These are phyloP conservation scores for Myxozyma melibiosi DNA, from an alignment of 805 yeast genomes.

Conservation along the genomic window DNA sequence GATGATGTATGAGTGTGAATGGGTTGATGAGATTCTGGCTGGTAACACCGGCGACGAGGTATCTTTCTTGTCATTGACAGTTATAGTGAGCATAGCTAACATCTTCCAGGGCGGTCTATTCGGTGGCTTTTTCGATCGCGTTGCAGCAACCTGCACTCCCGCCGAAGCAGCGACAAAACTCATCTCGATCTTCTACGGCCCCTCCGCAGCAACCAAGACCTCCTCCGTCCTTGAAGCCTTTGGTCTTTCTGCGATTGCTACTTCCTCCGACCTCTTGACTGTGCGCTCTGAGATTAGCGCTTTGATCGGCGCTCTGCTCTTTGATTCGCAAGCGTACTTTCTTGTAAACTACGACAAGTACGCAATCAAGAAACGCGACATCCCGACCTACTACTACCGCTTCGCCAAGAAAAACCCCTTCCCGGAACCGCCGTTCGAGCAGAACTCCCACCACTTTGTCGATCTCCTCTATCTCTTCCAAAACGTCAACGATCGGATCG, in stretches of 20 bases:
- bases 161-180: no score
- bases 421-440: slow-evolving; percentile 4
- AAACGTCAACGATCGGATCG: slow-evolving; percentile 9
- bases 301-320: slow-evolving; percentile 21
- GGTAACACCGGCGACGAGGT: slow-evolving; percentile 23
- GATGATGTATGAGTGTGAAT: slow-evolving; percentile 12
- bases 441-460: slow-evolving; percentile 20
- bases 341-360: slow-evolving; percentile 16
- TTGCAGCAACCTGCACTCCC: no score
- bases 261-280: no score
- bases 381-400: slow-evolving; percentile 22
- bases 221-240: no score
- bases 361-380: background rate
- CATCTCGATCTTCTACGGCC: no score
- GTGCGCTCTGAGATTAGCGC: no score
- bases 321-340: slow-evolving; percentile 18
- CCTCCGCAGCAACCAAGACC: no score
- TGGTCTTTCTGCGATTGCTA: no score
- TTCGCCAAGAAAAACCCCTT: slow-evolving; percentile 25
- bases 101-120: background rate
- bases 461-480: slow-evolving; percentile 19
- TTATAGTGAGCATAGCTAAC: background rate
- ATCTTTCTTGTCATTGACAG: background rate
- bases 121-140: no score
- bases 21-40: slow-evolving; percentile 16